Evolutionary conservation across 2,329 filamentous ascomycete genomes (phyloP).

Genomic region (Exophiala alcalophila): DNA sequence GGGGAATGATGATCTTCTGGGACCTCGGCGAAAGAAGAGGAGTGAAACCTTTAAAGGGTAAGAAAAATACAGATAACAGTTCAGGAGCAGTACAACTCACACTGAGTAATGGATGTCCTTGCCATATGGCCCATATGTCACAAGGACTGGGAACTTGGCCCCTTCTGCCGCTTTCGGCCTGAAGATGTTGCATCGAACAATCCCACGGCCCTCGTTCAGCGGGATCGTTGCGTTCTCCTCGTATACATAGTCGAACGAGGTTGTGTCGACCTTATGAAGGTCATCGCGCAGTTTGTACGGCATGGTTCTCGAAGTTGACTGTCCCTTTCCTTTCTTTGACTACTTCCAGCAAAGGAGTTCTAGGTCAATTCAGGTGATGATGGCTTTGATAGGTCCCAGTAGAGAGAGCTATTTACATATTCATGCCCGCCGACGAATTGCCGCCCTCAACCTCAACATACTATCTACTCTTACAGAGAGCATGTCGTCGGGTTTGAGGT

Average conservation of each 20-base stretch:
- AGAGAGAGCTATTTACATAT: no score
- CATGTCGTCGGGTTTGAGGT: no score
- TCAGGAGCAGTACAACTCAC: neutral
- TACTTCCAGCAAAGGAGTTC: conserved; percentile 2
- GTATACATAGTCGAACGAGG: conserved; percentile 47
- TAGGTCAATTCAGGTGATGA: no score
- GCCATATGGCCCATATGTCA: conserved; percentile 71
- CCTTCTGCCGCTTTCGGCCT: conserved; percentile 43
- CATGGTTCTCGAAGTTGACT: conserved; percentile 35
- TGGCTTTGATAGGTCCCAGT: no score
- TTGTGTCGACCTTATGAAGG: conserved; percentile 30
- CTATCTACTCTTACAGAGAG: no score
- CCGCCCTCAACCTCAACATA: no score
- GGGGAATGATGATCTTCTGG: conserved; percentile 53
- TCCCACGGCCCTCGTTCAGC: conserved; percentile 40
- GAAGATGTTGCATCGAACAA: conserved; percentile 53
- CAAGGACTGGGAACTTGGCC: conserved; percentile 58
- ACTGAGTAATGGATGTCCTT: conserved; percentile 64
- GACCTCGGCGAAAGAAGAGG: conserved; percentile 49
- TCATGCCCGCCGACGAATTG: no score
- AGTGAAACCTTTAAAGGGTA: conserved; percentile 40
- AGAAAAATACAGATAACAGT: neutral
- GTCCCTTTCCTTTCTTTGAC: conserved; percentile 31
- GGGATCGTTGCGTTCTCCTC: conserved; percentile 50
- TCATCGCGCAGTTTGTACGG: conserved; percentile 20